A percentile compares a stretch with the other conserved stretches of the same genome.
These are phyloP conservation scores for Debaryomyces udenii DNA, from an alignment of 1,139 yeast genomes.

Conservation along the genomic window DNA sequence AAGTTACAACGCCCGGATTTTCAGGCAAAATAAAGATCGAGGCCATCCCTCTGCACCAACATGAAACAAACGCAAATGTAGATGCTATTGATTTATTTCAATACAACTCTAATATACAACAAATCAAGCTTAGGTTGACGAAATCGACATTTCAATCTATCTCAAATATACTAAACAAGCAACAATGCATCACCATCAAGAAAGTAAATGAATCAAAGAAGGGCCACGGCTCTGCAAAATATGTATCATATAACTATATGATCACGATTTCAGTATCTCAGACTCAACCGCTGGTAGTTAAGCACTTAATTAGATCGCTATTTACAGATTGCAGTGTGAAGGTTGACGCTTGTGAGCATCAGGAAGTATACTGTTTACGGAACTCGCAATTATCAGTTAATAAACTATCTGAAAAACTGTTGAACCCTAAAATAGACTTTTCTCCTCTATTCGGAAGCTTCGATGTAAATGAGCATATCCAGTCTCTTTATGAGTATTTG, in stretches of 20 bases:
- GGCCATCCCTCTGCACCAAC: conserved; percentile 5
- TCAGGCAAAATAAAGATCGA: conserved; percentile 2
- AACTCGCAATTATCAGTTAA: not conserved
- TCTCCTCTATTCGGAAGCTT: not conserved
- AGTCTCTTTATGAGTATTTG: conserved; percentile 22
- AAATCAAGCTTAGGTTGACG: conserved; percentile 11
- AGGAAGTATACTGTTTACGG: not conserved
- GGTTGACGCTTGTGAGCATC: conserved; percentile 3
- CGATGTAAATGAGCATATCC: not conserved
- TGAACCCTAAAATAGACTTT: not conserved
- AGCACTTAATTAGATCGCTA: conserved; percentile 1
- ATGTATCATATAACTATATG: conserved; percentile 18
- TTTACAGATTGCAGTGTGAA: conserved; percentile 8
- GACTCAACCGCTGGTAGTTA: conserved; percentile 7
- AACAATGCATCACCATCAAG: conserved; percentile 12
- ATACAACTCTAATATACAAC: conserved; percentile 1
- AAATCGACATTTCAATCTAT: conserved; percentile 16
- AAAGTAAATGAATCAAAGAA: conserved; percentile 20
- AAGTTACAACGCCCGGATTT: not conserved
- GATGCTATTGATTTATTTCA: conserved; percentile 6
- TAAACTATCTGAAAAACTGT: not conserved
- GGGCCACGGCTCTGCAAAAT: conserved; percentile 26
- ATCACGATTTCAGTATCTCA: conserved; percentile 12
- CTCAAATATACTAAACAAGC: conserved; percentile 17
- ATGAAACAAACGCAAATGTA: not conserved